Percentiles rank a stretch among this genome's conserved stretches.
Conservation (phyloP, 192 early-diverging fungal genomes). For the Lobosporangium transversale region DNA sequence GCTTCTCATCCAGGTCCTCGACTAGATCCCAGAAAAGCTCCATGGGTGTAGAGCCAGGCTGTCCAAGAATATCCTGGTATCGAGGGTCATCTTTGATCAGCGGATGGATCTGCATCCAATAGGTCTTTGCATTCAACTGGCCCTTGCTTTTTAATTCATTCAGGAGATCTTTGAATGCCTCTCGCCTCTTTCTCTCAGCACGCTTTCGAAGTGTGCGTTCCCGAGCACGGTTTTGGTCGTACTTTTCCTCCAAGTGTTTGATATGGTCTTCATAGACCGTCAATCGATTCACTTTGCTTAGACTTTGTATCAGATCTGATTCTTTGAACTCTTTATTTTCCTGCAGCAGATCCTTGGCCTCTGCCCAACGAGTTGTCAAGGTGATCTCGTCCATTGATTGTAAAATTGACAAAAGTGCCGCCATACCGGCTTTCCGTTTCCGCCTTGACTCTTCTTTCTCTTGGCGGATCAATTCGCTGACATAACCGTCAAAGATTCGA, state of each 20-base stretch:
- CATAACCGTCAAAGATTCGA: constrained; percentile 77
- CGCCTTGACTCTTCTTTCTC: constrained; percentile 75
- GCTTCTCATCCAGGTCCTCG: constrained; percentile 80
- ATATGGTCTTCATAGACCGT: constrained; percentile 85
- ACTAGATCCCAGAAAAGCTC: constrained; percentile 96
- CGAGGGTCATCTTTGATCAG: constrained; percentile 74
- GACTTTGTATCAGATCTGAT: constrained; percentile 61
- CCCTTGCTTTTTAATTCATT: constrained; percentile 64
- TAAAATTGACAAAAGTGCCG: constrained; percentile 66
- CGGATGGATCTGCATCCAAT: constrained; percentile 90
- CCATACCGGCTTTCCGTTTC: constrained; percentile 68
- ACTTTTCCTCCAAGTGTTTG: constrained; percentile 69
- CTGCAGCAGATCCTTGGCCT: constrained; percentile 61
- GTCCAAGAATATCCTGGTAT: constrained; percentile 78
- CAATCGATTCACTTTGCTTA: constrained; percentile 87
- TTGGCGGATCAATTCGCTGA: constrained; percentile 69
- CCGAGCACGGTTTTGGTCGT: constrained; percentile 56
- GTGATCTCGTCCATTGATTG: constrained; percentile 68
- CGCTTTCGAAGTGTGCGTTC: constrained; percentile 60
- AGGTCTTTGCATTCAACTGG: constrained; percentile 73
- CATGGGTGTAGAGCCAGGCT: constrained; percentile 84
- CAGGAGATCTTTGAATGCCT: constrained; percentile 76
- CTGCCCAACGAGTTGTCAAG: constrained; percentile 64
- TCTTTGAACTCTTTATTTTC: constrained; percentile 62
- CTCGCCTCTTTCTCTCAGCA: constrained; percentile 78